Evolutionary conservation across 2,329 filamentous ascomycete genomes (phyloP), one percentile per base, ranked within the genome.

Genomic region (Emmonsiellopsis sp.): DNA sequence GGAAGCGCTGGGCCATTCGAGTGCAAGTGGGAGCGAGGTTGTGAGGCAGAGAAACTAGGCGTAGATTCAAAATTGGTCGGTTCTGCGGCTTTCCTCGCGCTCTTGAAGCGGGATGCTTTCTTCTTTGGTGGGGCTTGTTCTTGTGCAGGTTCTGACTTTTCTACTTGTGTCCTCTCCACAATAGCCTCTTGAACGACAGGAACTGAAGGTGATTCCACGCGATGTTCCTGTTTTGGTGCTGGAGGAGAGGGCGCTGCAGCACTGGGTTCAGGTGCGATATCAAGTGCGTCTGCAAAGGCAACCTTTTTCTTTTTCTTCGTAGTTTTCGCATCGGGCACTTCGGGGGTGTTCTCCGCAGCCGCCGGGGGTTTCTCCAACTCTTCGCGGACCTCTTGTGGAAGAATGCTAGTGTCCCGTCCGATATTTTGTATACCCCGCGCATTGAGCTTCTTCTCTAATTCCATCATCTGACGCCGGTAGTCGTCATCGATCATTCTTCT

Each of bases 391-490:
- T 68, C 65, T 14, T 60, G 59, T 6, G 71, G 67, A 14, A 72
- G 63, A n/a, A 60, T 57, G 31, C 57, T 52, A 7, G 64, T 57
- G 46, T 74, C 68, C 56, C 79, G 82, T 51, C 77, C 81, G 46
- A 84, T 63, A 63, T 80, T 85, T 64, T 77, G 77, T 61, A 83
- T 70, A 57, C 76, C 74, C 57, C 72, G 74, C 55, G 66, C 79
- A 58, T 84, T 79, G 0, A 96, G 77, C 57, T 83, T 85, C 64
- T 85, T 77, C 68, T 96, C 87, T 4, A 98, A 75, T 59, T 91
- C 87, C 44, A 86, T 78, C 93, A 98, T 97, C 60, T 88, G 80
- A 60, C 81, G 77, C 34, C 84, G 82, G 63, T 95, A 94, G 11
- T 87, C 84, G 43, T 89, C 83, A 13, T 81, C 82, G 50, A 96